These are phyloP conservation scores for Penstemon barbatus DNA, from an alignment of 257 asterid species.

Conservation along the genomic window DNA sequence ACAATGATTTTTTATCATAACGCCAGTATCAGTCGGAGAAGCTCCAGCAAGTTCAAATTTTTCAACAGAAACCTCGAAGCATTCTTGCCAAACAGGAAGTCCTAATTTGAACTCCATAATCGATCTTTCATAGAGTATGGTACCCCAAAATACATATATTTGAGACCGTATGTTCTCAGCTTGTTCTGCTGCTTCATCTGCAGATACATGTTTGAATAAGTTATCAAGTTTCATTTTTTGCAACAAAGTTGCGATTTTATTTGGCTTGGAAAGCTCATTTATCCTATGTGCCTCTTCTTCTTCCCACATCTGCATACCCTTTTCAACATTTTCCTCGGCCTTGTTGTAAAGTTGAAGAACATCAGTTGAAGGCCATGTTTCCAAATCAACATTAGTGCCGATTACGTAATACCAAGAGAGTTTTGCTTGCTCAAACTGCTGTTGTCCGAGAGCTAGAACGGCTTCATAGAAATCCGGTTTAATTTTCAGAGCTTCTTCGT, in stretches of 20 bases:
- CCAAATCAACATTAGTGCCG: constrained; percentile 54
- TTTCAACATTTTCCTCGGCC: constrained; percentile 81
- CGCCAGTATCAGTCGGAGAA: constrained; percentile 76
- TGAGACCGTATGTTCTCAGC: constrained; percentile 63
- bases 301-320: constrained; percentile 85
- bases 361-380: constrained; percentile 60
- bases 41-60: constrained; percentile 90
- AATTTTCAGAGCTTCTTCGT: constrained; percentile 66
- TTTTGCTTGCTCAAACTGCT: constrained; percentile 82
- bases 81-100: constrained; percentile 82
- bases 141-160: constrained; percentile 78
- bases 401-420: constrained; percentile 75
- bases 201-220: constrained; percentile 43
- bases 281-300: constrained; percentile 47
- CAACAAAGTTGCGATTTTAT: constrained; percentile 34
- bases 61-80: constrained; percentile 75
- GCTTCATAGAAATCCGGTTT: constrained; percentile 73
- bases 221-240: constrained; percentile 54
- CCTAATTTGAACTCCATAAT: constrained; percentile 77
- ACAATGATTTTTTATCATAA: constrained; percentile 82
- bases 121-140: constrained; percentile 84
- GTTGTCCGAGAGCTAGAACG: constrained; percentile 70
- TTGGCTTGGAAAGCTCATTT: constrained; percentile 38
- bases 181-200: constrained; percentile 70
- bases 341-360: constrained; percentile 67